Conservation (phyloP, 2,329 filamentous ascomycete genomes). For the Cercospora zeina region DNA sequence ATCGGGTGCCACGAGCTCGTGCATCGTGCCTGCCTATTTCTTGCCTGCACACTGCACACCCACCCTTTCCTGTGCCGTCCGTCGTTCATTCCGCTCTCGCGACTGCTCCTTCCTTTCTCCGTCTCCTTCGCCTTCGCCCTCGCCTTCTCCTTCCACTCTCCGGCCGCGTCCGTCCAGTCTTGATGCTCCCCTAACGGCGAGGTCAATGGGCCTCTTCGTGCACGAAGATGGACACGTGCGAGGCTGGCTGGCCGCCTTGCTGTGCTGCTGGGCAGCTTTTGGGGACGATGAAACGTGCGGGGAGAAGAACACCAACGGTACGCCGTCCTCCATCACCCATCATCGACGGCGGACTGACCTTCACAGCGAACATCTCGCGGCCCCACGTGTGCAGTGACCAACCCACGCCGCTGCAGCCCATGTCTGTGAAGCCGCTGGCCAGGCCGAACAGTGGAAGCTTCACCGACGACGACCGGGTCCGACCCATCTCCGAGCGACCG, state of each 20-base stretch:
- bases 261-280: constrained; percentile 39
- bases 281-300: constrained; percentile 35
- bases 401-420: constrained; percentile 27
- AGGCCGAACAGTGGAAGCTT: constrained; percentile 21
- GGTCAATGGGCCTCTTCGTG: constrained; percentile 40
- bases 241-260: constrained; percentile 41
- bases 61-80: constrained; percentile 9
- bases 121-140: constrained; percentile 9
- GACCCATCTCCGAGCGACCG: constrained; percentile 29
- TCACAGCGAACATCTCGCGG: constrained; percentile 20
- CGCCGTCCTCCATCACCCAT: background rate
- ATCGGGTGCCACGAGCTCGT: constrained; percentile 23
- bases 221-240: constrained; percentile 35
- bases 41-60: constrained; percentile 11
- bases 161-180: constrained; percentile 20
- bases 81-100: constrained; percentile 13
- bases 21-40: background rate
- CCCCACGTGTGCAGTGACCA: constrained; percentile 31
- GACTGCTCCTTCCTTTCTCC: constrained; percentile 13
- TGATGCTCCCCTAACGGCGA: constrained; percentile 27
- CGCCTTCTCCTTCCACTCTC: constrained; percentile 13
- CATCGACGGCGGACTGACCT: background rate
- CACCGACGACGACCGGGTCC: constrained; percentile 26
- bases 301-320: constrained; percentile 25
- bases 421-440: constrained; percentile 19